These are phyloP conservation scores for Paecilomyces dactylethromorphus DNA, from an alignment of 2,329 filamentous ascomycete species.

Conservation along the genomic window DNA sequence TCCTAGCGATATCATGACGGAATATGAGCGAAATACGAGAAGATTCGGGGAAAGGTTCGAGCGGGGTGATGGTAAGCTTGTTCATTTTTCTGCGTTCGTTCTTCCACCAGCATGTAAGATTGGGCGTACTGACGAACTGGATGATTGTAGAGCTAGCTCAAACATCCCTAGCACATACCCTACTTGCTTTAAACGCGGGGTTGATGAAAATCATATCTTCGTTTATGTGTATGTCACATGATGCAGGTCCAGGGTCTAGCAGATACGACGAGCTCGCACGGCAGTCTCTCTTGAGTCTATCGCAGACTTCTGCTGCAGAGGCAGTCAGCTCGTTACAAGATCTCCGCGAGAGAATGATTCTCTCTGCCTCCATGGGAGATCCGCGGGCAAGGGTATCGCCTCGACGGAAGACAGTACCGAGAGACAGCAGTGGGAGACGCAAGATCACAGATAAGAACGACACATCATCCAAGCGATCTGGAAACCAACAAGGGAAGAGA, in stretches of 20 bases:
- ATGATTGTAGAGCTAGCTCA: constrained; percentile 1
- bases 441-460: too few species aligned
- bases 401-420: too few species aligned
- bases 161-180: constrained; percentile 3
- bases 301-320: constrained; percentile 3
- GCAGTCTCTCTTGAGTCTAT: constrained; percentile 2
- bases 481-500: too few species aligned
- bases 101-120: neutral
- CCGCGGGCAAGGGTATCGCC: too few species aligned
- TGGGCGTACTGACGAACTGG: neutral
- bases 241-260: neutral
- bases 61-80: constrained; percentile 4
- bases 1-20: neutral
- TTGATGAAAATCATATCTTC: constrained; percentile 4
- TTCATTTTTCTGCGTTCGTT: neutral
- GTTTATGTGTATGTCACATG: neutral
- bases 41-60: constrained; percentile 3
- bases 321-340: constrained; percentile 2
- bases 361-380: too few species aligned
- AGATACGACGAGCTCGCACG: neutral
- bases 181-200: constrained; percentile 5
- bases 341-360: constrained; percentile 1
- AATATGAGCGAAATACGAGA: constrained; percentile 1
- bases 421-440: too few species aligned
- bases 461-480: too few species aligned